Evolutionary conservation across 139 green algal genomes (phyloP), one percentile per base, ranked within the genome.

Genomic region (Micractinium sp.): DNA sequence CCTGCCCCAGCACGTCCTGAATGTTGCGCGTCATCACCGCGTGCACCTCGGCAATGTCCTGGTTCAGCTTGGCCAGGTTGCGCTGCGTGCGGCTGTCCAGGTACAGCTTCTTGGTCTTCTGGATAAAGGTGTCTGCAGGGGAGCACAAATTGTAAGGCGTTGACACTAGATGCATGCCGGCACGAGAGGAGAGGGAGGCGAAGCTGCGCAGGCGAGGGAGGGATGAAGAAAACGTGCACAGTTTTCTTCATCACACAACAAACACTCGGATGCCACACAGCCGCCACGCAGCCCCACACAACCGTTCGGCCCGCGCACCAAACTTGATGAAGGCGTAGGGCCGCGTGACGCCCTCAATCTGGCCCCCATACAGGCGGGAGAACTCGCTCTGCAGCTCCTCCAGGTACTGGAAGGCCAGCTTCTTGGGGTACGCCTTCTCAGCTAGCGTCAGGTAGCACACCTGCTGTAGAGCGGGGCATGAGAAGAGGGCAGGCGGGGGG

Each of bases 321-420:
- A 99, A 99, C 91, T 99, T 99, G 87, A 99, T 99, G 92, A 99
- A 99, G 14, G 98, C 98, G 85, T 99, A 99, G 0, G 98, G 98
- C 47, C 97, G 92, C 29, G 94, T 95, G 13, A 97, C 96, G n/a
- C 88, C 92, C 5, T 99, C 97, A 73, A 99, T 96, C 85, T 99
- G 94, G 2, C 80, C 69, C 14, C 95, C 95, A 85, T 99, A 99
- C 87, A 99, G 90, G 36, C 94, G 91, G 31, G 89, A 91, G 90
- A 99, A 99, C 91, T 99, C 98, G 61, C 92, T 95, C 38, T 94
- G 92, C 69, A 99, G 95, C 93, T 99, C 98, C 86, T 99, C 97
- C 53, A 99, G 88, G 90, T 99, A 99, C 93, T 99, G 96, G 88
- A 98, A 99, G 7, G 98, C 98, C 29, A 99, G 94, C 92, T 99